These are phyloP conservation scores for Fusarium compactum DNA, from an alignment of 2,329 filamentous ascomycete species.

Conservation along the genomic window DNA sequence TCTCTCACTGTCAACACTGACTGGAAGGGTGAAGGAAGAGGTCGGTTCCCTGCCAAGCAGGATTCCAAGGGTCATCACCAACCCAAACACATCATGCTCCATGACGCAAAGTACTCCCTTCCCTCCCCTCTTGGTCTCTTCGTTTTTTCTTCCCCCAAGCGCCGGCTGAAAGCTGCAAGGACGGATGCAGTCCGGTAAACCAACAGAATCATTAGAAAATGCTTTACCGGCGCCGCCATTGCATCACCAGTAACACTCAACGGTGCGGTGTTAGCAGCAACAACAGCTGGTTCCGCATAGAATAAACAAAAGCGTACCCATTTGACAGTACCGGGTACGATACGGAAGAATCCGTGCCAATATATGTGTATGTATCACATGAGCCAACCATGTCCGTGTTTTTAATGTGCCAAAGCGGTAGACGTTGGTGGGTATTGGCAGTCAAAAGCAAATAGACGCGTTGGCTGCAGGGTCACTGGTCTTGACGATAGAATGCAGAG, in stretches of 20 bases:
- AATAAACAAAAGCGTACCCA: not conserved
- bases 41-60: constrained; percentile 23
- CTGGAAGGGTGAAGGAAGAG: constrained; percentile 5
- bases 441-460: not conserved
- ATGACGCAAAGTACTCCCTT: constrained; percentile 42
- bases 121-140: constrained; percentile 3
- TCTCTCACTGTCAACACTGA: constrained; percentile 1
- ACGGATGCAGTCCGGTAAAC: constrained; percentile 23
- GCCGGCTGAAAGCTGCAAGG: constrained; percentile 28
- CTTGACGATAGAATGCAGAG: constrained; percentile 12
- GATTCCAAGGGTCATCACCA: constrained; percentile 42
- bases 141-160: constrained; percentile 7
- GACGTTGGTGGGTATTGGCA: not conserved
- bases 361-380: not conserved
- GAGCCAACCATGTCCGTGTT: constrained; percentile 1
- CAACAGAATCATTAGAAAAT: constrained; percentile 22
- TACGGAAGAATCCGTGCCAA: constrained; percentile 1
- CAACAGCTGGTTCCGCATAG: not conserved
- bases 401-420: not conserved
- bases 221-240: constrained; percentile 34
- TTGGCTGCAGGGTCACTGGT: constrained; percentile 1
- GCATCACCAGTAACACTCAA: constrained; percentile 39
- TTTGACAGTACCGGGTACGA: not conserved
- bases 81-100: constrained; percentile 28
- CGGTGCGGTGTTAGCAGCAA: not conserved